phyloP scores from a whole-genome alignment of 495 filamentous ascomycete genomes.

The Tetracladium setigerum region DNA sequence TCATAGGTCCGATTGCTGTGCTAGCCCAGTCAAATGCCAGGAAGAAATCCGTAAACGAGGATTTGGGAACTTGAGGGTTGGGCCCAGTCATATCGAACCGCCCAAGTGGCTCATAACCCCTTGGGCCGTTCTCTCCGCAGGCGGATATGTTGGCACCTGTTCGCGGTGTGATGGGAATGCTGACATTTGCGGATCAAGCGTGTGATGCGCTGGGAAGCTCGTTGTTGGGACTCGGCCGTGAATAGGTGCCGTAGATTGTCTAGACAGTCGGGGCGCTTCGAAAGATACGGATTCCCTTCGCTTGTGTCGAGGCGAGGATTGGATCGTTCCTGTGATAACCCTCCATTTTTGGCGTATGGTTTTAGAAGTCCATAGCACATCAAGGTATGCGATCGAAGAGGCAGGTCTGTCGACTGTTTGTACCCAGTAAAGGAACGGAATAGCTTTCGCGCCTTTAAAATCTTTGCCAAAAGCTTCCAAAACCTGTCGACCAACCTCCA shows the following conservation, averaged over 20 bases:
- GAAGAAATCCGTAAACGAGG: conserved; percentile 5
- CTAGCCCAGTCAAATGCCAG: conserved; percentile 11
- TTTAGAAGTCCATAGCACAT: conserved; percentile 4
- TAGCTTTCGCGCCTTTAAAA: not conserved
- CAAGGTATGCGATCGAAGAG: not conserved
- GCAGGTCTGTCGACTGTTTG: not conserved
- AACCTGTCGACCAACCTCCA: not conserved
- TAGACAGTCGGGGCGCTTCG: not conserved
- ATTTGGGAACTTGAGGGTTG: not conserved
- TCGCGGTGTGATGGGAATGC: conserved; percentile 2
- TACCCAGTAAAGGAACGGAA: conserved; percentile 8
- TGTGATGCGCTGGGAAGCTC: not conserved
- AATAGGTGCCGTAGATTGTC: not conserved
- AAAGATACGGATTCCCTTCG: not conserved
- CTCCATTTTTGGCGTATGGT: conserved; percentile 11
- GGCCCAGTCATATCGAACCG: conserved; percentile 7
- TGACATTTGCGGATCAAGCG: conserved; percentile 1
- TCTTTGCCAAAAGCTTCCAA: not conserved
- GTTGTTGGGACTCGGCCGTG: not conserved
- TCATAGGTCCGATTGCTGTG: conserved; percentile 9
- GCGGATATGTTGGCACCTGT: not conserved
- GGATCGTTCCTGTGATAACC: conserved; percentile 2
- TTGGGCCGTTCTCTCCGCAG: not conserved
- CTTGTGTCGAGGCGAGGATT: not conserved
- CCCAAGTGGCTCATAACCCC: not conserved